A percentile compares a stretch with the other conserved stretches of the same genome.
phyloP scores from a whole-genome alignment of 768 basidiomycete species.

The Saitozyma sp. region DNA sequence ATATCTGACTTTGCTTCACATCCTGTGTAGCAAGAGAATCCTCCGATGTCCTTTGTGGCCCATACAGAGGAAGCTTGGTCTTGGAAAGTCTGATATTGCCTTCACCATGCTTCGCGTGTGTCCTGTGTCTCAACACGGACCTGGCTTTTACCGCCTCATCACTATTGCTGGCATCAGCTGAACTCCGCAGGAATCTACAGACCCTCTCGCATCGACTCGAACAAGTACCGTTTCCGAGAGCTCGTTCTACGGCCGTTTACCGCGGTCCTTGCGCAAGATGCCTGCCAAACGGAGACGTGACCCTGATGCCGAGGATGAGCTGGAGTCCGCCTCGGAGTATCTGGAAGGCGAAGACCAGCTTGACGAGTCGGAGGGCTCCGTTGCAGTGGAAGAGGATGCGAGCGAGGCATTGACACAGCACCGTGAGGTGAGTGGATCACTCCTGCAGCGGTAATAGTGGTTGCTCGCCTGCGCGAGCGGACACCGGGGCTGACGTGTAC shows the following conservation, averaged over 20 bases:
- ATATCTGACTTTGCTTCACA: neutral
- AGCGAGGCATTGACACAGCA: neutral
- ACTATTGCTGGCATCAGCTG: neutral
- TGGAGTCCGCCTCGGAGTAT: neutral
- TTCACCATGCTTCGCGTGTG: too few species aligned
- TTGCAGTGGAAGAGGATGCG: neutral
- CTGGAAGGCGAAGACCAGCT: constrained; percentile 24
- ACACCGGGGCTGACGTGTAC: constrained; percentile 1
- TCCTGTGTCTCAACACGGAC: too few species aligned
- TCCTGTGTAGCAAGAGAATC: neutral
- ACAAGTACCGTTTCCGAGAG: too few species aligned
- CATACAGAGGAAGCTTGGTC: neutral
- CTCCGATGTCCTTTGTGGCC: neutral
- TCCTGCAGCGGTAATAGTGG: constrained; percentile 4
- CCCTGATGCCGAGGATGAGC: neutral
- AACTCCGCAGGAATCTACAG: neutral
- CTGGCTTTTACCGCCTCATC: too few species aligned
- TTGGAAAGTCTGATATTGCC: too few species aligned
- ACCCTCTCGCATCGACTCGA: neutral
- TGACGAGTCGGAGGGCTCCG: constrained; percentile 14
- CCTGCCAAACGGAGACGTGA: neutral
- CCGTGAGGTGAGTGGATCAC: neutral
- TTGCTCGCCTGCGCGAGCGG: neutral
- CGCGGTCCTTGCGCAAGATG: neutral
- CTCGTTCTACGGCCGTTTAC: neutral